Evolutionary conservation across 768 basidiomycete genomes (phyloP).

Genomic region (Suillus subaureus): DNA sequence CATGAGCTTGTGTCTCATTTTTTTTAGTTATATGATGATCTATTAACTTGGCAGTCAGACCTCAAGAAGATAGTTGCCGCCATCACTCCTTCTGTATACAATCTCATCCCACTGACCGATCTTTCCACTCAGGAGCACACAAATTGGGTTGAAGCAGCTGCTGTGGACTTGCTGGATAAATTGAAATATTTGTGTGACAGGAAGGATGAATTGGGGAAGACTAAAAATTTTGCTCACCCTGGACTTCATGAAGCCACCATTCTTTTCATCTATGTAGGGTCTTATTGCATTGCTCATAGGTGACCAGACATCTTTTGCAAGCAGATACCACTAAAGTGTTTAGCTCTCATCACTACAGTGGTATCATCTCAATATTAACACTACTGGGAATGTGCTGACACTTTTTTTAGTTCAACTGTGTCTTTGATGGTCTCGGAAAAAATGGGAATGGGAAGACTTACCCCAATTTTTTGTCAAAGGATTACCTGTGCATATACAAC

Average conservation of each 20-base stretch:
- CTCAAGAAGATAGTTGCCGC: background rate
- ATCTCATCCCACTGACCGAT: background rate
- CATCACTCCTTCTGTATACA: background rate
- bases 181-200: background rate
- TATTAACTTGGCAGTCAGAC: background rate
- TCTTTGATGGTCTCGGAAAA: background rate
- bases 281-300: background rate
- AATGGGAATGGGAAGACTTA: background rate
- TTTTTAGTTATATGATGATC: background rate
- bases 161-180: background rate
- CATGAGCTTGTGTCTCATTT: background rate
- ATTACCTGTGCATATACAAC: background rate
- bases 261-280: background rate
- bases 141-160: background rate
- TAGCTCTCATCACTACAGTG: background rate
- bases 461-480: background rate
- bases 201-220: background rate
- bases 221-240: background rate
- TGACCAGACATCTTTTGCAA: background rate
- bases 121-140: background rate
- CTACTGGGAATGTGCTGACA: background rate
- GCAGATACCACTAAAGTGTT: background rate
- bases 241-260: background rate
- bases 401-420: constrained; percentile 1
- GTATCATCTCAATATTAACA: background rate